Evolutionary conservation across 805 yeast genomes (phyloP), one percentile per base, ranked within the genome.

Genomic region (Diddensiella santjacobensis): DNA sequence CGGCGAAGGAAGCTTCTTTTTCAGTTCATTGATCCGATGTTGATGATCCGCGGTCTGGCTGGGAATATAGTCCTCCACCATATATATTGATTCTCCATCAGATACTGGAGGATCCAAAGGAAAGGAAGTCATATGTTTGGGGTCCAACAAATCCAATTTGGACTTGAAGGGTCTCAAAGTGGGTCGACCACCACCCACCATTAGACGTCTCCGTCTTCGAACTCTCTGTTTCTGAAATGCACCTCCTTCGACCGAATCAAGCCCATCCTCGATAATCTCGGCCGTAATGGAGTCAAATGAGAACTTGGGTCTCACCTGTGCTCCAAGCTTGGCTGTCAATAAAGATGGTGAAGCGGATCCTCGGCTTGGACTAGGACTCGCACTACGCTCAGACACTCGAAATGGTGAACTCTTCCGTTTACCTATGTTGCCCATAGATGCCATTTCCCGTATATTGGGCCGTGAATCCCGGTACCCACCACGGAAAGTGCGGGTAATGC

Each of bases 131-230:
- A 72, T 51, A 26, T 65, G 61, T 23, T 56, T 51, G 51, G 58
- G 54, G 53, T 72, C 74, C 2, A 71, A 58, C 51, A 72, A 54
- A 39, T 72, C 77, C 3, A 72, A 57, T 20, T 65, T 62, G 4
- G 75, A 71, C 22, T 42, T 42, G 26, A 48, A 44, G 4, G 45
- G 51, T 10, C 52, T 33, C 18, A 53, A 37, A 13, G 35, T 20
- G 15, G 22, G 40, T 17, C 48, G 31, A 26, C 31, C 31, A 13
- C 11, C 11, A 26, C 13, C 13, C 6, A 37, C 38, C 38, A 35
- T 23, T 5, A 30, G 42, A 24, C 38, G 36, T 15, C 44, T 6
- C n/a, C 19, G 36, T 8, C 33, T 18, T 17, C 17, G 18, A 8
- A 8, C 8, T 17, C 20, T 8, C 24, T 44, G 31, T 15, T 22